Conservation (phyloP, 352 stramenopile genomes). For the Globisporangium splendens region DNA sequence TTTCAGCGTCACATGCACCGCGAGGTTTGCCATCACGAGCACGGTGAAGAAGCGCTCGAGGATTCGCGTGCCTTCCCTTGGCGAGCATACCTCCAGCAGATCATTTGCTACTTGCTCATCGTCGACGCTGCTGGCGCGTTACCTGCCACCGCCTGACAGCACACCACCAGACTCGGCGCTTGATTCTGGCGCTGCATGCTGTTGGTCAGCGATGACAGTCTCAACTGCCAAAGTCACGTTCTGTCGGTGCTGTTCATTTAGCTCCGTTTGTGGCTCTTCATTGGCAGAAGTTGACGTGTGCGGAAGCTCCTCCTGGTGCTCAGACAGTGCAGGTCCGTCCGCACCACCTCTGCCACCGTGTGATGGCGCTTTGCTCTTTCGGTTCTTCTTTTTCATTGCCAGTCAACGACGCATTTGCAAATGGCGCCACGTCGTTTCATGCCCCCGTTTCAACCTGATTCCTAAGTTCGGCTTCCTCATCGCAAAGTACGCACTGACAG, state of each 20-base stretch:
- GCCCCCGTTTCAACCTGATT: neutral
- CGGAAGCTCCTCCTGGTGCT: neutral
- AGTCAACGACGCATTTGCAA: neutral
- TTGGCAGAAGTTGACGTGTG: neutral
- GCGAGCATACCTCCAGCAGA: neutral
- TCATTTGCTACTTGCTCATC: neutral
- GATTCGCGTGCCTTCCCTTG: conserved; percentile 6
- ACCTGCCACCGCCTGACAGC: neutral
- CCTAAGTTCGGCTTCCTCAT: neutral
- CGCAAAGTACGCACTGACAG: neutral
- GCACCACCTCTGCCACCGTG: neutral
- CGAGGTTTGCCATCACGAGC: conserved; percentile 18
- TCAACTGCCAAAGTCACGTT: no score
- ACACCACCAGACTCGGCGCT: neutral
- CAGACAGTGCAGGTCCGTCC: neutral
- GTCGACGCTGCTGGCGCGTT: neutral
- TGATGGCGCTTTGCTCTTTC: neutral
- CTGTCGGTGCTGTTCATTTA: neutral
- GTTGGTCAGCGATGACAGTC: no score
- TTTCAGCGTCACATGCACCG: conserved; percentile 14
- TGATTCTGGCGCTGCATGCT: neutral
- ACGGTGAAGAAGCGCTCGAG: conserved; percentile 26
- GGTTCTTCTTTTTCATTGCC: conserved; percentile 15
- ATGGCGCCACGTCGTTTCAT: neutral
- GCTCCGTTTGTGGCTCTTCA: neutral